Conservation (phyloP, 257 asterid genomes). For the Salvia hispanica region DNA sequence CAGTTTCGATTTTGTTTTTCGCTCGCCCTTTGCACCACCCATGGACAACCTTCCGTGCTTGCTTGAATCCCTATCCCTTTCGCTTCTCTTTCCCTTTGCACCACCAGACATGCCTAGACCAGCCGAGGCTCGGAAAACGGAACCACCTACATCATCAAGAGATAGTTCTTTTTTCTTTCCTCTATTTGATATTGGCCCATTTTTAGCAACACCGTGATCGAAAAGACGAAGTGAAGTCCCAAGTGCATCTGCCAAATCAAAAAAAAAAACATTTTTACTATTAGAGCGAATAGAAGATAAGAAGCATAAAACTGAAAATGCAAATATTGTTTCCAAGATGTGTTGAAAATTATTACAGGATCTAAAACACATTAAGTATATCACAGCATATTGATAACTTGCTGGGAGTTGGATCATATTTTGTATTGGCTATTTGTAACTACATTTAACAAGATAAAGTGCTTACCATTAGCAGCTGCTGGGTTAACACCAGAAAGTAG, state of each 20-base stretch:
- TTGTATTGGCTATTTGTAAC: neutral
- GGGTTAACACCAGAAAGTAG: conserved; percentile 44
- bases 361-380: no score
- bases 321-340: neutral
- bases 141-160: conserved; percentile 76
- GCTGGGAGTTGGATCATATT: neutral
- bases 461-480: conserved; percentile 46
- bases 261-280: conserved; percentile 31
- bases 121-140: conserved; percentile 53
- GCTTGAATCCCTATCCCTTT: conserved; percentile 57
- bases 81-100: conserved; percentile 89
- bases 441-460: conserved; percentile 14
- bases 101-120: conserved; percentile 63
- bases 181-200: conserved; percentile 67
- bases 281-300: conserved; percentile 8
- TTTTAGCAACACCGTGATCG: conserved; percentile 52
- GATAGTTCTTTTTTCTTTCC: conserved; percentile 84
- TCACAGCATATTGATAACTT: no score
- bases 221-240: conserved; percentile 48
- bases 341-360: no score
- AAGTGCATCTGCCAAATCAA: conserved; percentile 44
- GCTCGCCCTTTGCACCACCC: conserved; percentile 80
- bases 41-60: conserved; percentile 62
- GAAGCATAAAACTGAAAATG: neutral
- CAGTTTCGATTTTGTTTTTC: conserved; percentile 76